Percentiles rank a stretch among this genome's conserved stretches.
Evolutionary conservation across 2,329 filamentous ascomycete genomes (phyloP).

Genomic region (Boeremia lycopersici): DNA sequence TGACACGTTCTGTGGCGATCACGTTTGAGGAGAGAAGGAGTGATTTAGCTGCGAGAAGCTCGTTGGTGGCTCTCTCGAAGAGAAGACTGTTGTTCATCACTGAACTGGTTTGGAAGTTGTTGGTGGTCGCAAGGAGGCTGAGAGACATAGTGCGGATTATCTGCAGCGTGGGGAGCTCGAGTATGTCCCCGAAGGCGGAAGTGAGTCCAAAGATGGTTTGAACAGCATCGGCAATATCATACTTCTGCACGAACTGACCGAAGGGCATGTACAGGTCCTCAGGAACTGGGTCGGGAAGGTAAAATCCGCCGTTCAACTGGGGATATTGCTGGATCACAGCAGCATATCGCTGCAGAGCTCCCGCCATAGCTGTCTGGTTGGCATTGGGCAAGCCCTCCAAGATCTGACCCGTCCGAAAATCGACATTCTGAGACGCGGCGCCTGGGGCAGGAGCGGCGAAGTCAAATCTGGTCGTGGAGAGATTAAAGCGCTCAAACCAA

Average conservation of each 20-base stretch:
- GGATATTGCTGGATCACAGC: conserved; percentile 29
- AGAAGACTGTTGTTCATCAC: conserved; percentile 34
- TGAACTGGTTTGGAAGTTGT: conserved; percentile 14
- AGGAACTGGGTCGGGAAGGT: conserved; percentile 53
- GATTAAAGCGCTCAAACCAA: conserved; percentile 26
- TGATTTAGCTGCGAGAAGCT: conserved; percentile 13
- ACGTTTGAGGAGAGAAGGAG: conserved; percentile 22
- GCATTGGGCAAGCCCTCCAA: conserved; percentile 2
- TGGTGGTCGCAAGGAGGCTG: conserved; percentile 3
- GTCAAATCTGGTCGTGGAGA: not conserved
- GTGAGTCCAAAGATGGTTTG: conserved; percentile 37
- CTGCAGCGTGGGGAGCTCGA: conserved; percentile 50
- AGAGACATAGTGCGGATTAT: conserved; percentile 7
- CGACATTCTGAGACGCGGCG: conserved; percentile 15
- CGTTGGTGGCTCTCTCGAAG: conserved; percentile 16
- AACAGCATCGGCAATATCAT: conserved; percentile 52
- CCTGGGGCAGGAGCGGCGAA: not conserved
- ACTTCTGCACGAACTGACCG: conserved; percentile 57
- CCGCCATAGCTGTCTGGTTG: conserved; percentile 6
- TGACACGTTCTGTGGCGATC: conserved; percentile 36
- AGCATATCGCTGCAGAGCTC: conserved; percentile 28
- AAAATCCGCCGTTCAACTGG: conserved; percentile 47
- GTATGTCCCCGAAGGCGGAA: conserved; percentile 44
- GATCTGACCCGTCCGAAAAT: conserved; percentile 40
- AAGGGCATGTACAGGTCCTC: conserved; percentile 58